phyloP scores from a whole-genome alignment of 257 asterid genomes.

The Thymus quinquecostatus region DNA sequence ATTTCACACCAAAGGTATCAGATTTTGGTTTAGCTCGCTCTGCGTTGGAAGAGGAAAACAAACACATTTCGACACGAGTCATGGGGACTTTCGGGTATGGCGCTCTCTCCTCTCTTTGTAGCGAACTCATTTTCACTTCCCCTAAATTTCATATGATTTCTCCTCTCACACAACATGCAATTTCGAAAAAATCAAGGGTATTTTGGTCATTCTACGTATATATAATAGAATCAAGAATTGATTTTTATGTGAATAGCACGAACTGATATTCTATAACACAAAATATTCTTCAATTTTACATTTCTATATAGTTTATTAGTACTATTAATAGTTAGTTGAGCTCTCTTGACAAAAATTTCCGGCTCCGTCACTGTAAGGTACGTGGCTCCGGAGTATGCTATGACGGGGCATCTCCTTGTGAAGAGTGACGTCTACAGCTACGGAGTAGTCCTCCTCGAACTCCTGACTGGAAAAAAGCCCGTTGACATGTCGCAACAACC shows the following conservation, averaged over 20 bases:
- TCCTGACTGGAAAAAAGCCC: constrained; percentile 83
- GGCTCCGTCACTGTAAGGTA: constrained; percentile 47
- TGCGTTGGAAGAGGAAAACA: constrained; percentile 76
- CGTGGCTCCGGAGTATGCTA: constrained; percentile 95
- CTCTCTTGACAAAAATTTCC: too few species aligned
- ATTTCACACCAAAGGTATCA: constrained; percentile 85
- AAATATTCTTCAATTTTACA: too few species aligned
- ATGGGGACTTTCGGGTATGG: constrained; percentile 98
- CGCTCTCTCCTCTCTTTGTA: constrained; percentile 17
- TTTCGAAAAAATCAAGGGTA: too few species aligned
- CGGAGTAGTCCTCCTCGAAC: constrained; percentile 98
- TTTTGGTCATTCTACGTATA: too few species aligned
- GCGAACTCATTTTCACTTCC: neutral
- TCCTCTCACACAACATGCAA: constrained; percentile 26
- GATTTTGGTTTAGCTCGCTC: constrained; percentile 94
- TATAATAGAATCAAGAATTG: too few species aligned
- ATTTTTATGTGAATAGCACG: too few species aligned
- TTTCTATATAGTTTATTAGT: too few species aligned
- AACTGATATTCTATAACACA: too few species aligned
- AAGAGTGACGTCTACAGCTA: constrained; percentile 96
- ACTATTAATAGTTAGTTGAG: too few species aligned
- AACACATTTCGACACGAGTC: constrained; percentile 90
- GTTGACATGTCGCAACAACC: constrained; percentile 95
- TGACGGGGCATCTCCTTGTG: constrained; percentile 95
- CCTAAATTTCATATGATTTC: neutral